Conservation (phyloP, 257 asterid species). For the Fraxinus americana region DNA sequence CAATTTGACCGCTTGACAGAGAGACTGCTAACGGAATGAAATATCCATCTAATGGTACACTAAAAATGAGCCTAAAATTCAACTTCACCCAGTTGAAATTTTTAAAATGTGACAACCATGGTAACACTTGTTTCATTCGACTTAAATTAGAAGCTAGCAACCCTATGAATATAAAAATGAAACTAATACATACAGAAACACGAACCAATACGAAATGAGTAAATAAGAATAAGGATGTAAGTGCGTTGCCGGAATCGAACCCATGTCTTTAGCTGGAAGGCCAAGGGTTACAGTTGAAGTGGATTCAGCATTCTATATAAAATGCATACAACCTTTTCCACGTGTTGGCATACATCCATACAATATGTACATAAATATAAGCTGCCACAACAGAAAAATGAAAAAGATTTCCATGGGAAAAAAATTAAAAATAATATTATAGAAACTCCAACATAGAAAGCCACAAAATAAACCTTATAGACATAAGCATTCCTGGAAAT, state of each 20-base stretch:
- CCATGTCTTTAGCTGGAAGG: neutral
- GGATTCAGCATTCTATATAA: neutral
- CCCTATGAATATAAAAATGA: neutral
- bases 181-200: neutral
- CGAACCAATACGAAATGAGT: neutral
- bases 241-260: neutral
- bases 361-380: too few relatives aligned
- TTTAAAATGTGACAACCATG: neutral
- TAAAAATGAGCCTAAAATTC: neutral
- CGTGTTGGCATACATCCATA: too few relatives aligned
- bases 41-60: neutral
- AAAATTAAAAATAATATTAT: too few relatives aligned
- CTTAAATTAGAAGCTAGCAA: neutral
- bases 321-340: neutral
- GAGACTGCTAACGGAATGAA: neutral
- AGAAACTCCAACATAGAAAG: too few relatives aligned
- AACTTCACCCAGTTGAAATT: neutral
- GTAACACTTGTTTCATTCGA: neutral
- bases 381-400: too few relatives aligned
- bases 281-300: neutral
- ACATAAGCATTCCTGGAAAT: neutral
- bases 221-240: neutral
- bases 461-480: too few relatives aligned
- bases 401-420: too few relatives aligned
- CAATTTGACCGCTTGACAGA: neutral